Evolutionary conservation across 768 basidiomycete genomes (phyloP).

Genomic region (Termitomyces sp.): DNA sequence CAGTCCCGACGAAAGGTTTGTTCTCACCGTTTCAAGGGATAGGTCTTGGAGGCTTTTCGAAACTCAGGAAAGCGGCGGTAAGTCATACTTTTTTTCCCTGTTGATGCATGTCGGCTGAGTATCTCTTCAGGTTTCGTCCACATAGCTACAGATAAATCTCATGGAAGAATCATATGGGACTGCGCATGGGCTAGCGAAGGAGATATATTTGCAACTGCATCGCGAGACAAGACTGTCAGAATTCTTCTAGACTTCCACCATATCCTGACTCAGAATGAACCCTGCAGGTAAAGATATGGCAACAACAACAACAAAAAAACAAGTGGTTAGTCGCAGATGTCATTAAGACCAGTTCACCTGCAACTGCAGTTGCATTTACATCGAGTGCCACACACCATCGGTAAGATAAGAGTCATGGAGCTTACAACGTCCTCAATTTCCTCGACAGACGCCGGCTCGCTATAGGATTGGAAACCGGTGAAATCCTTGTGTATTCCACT

Average conservation of each 20-base stretch:
- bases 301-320: constrained; percentile 23
- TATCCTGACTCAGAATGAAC: neutral
- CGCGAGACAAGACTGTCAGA: constrained; percentile 88
- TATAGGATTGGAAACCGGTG: constrained; percentile 81
- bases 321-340: constrained; percentile 57
- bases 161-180: constrained; percentile 94
- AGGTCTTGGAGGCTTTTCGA: constrained; percentile 86
- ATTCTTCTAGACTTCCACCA: neutral
- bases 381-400: constrained; percentile 21
- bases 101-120: neutral
- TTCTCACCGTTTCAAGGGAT: constrained; percentile 88
- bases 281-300: constrained; percentile 82
- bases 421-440: neutral
- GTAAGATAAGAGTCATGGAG: constrained; percentile 26
- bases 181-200: constrained; percentile 80
- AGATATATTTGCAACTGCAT: constrained; percentile 85
- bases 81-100: constrained; percentile 8
- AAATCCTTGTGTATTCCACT: constrained; percentile 58
- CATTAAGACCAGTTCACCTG: constrained; percentile 69
- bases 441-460: constrained; percentile 54
- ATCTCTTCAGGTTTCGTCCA: constrained; percentile 52
- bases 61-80: constrained; percentile 37
- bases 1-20: constrained; percentile 73
- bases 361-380: constrained; percentile 74
- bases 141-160: constrained; percentile 72